phyloP scores from a whole-genome alignment of 768 basidiomycete species.

The Boletus edulis region DNA sequence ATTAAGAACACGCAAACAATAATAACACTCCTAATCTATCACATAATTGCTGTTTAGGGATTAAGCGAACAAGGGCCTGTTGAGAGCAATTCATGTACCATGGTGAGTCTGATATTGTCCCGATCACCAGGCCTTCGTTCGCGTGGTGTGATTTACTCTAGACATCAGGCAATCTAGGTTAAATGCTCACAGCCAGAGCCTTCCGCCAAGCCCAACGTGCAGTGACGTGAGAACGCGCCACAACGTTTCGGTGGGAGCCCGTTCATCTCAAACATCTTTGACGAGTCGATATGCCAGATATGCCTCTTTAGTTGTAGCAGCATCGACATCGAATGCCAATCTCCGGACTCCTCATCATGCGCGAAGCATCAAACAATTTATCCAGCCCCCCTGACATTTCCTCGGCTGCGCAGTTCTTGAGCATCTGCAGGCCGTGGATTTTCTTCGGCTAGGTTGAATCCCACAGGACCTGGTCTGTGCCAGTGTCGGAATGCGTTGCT shows the following conservation, averaged over 20 bases:
- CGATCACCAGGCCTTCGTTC: slow-evolving; percentile 15
- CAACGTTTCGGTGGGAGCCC: slow-evolving; percentile 12
- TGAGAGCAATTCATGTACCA: slow-evolving; percentile 13
- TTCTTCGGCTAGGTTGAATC: slow-evolving; percentile 22
- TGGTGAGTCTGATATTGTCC: slow-evolving; percentile 14
- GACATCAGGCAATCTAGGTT: slow-evolving; percentile 7
- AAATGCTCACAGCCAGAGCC: slow-evolving; percentile 16
- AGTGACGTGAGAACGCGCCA: slow-evolving; percentile 25
- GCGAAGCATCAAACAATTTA: slow-evolving; percentile 15
- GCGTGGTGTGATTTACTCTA: slow-evolving; percentile 10
- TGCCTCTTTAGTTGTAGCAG: slow-evolving; percentile 13
- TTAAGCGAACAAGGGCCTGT: slow-evolving; percentile 4
- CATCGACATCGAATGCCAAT: slow-evolving; percentile 4
- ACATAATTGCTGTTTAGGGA: slow-evolving; percentile 9
- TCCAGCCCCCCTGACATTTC: slow-evolving; percentile 10
- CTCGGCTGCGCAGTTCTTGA: slow-evolving; percentile 15
- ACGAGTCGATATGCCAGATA: slow-evolving; percentile 1
- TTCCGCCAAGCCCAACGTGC: slow-evolving; percentile 15
- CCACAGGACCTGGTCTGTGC: slow-evolving; percentile 15
- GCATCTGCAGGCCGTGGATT: slow-evolving; percentile 21
- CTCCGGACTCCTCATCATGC: slow-evolving; percentile 9
- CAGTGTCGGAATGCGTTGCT: slow-evolving; percentile 17
- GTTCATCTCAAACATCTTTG: slow-evolving; percentile 13
- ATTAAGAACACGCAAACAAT: slow-evolving; percentile 1
- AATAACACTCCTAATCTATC: slow-evolving; percentile 16